Conservation (phyloP, 2,329 filamentous ascomycete species). For the Macrophomina pseudophaseolina region DNA sequence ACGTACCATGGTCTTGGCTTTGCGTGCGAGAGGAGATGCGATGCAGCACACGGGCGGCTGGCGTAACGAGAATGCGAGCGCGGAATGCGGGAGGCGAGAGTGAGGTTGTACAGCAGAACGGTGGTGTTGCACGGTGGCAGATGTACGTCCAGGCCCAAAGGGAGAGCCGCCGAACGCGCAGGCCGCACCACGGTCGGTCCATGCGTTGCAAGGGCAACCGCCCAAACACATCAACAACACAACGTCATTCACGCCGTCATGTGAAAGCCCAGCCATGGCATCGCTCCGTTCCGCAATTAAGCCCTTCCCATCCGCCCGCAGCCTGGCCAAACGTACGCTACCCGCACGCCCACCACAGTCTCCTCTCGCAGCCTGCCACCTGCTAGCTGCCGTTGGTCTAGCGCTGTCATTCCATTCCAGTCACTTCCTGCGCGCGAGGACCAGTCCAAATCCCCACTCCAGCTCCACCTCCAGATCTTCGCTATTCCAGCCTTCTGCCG, state of each 20-base stretch:
- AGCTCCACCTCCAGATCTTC: constrained; percentile 47
- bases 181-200: background rate
- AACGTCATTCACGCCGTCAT: constrained; percentile 12
- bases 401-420: too few species aligned
- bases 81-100: constrained; percentile 5
- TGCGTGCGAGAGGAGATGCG: background rate
- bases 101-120: constrained; percentile 16
- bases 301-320: background rate
- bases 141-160: constrained; percentile 3
- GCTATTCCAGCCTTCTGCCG: constrained; percentile 54
- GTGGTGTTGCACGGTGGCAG: constrained; percentile 19
- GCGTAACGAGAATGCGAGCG: background rate
- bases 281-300: background rate
- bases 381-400: too few species aligned
- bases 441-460: constrained; percentile 66
- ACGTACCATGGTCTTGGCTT: constrained; percentile 23
- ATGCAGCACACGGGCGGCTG: background rate
- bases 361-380: too few species aligned
- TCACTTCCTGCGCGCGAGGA: constrained; percentile 58
- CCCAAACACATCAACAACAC: background rate
- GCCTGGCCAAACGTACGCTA: too few species aligned
- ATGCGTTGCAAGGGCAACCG: constrained; percentile 18
- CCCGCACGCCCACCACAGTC: too few species aligned
- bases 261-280: background rate
- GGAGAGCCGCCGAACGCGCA: constrained; percentile 4